Conservation (phyloP, 371 early-diverging fungal species). For the Nosema bombycis region DNA sequence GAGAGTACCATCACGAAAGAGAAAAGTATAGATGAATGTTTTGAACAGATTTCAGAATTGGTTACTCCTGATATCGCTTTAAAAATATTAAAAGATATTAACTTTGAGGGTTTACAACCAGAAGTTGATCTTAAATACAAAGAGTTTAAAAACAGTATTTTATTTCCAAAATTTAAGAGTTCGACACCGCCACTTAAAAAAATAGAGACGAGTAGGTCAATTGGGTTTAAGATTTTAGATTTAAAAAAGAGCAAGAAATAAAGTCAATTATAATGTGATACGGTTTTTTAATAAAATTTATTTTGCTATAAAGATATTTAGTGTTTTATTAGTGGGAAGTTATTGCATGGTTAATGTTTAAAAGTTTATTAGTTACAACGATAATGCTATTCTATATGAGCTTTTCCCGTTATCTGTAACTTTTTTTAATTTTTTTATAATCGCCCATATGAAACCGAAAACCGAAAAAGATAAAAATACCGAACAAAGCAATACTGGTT, state of each 20-base stretch:
- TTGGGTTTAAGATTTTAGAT: constrained; percentile 41
- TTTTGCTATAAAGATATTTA: not conserved
- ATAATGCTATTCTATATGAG: too few relatives aligned
- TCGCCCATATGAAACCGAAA: not conserved
- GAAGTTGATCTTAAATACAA: constrained; percentile 46
- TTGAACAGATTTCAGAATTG: constrained; percentile 16
- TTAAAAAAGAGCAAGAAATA: constrained; percentile 17
- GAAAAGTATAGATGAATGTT: constrained; percentile 9
- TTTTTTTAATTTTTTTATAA: not conserved
- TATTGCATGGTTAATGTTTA: not conserved
- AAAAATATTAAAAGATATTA: constrained; percentile 49
- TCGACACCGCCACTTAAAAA: not conserved
- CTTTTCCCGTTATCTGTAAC: too few relatives aligned
- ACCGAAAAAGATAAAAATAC: not conserved
- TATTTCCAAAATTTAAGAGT: constrained; percentile 55
- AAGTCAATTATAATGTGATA: not conserved
- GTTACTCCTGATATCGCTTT: constrained; percentile 36
- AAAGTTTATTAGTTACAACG: too few relatives aligned
- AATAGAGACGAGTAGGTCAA: not conserved
- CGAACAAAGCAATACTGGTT: not conserved
- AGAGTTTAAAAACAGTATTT: constrained; percentile 44
- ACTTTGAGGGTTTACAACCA: constrained; percentile 34
- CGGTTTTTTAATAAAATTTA: not conserved
- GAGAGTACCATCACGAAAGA: constrained; percentile 33
- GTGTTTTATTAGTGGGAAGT: not conserved